Base-by-base conservation (phyloP, 345 rosid species). In the Eucalyptus polyanthemos region DNA sequence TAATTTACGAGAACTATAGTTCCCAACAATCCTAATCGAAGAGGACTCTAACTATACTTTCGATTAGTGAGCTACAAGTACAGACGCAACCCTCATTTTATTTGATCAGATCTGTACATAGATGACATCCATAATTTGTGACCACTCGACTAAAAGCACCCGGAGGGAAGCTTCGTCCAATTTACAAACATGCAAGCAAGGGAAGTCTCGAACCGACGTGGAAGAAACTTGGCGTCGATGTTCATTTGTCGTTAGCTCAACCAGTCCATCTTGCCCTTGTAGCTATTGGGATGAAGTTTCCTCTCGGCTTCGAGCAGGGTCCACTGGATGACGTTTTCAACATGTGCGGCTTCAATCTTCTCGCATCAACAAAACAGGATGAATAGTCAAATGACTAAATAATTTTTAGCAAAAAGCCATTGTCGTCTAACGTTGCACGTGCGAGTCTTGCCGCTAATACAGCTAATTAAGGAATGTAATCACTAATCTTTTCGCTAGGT, bases 331-430 rank as follows among this genome's bases (percentile, higher is more conserved):
- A 65, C 94, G 22, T 89, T 88, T 88, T 94, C 94, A 58, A 95
- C 89, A 65, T 92, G 93, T 81, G 86, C 95, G 44, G 90, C 96
- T 90, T 87, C 92, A 42, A 92, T 91, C 98, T 96, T 50, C 90
- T 90, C 85, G 88, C 53, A 44, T 9, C 29, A 29, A 31, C 45
- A 15, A 15, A 72, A 31, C 47, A 2, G 11, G 37, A 80, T 15
- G 44, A 88, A 11, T 17, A 14, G 54, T 29, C 47, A 49, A 88
- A 37, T 6, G 80, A 40, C 27, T 9, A 11, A 34, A 15, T 12
- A 42, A 58, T 17, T 22, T 60, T 34, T 29, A 58, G 50, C 31
- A 87, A 45, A 31, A n/a, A 14, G 44, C 81, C 81, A 9, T 10
- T 34, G 44, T 34, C 53, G 19, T 44, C 88, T 65, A 11, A 45